phyloP scores from a whole-genome alignment of 2,329 filamentous ascomycete genomes.

The Talaromyces sp. region DNA sequence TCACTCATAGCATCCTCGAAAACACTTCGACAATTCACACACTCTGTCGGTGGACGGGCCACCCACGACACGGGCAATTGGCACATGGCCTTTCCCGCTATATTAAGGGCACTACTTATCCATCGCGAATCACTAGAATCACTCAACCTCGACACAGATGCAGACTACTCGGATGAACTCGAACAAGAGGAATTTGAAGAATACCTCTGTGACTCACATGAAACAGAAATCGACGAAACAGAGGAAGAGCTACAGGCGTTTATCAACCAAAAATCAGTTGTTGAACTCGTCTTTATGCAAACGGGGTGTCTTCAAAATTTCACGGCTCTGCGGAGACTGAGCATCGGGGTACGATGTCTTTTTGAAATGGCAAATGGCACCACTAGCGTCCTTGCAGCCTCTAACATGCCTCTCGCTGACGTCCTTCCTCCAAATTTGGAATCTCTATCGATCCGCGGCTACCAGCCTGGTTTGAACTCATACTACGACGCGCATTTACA shows the following conservation, averaged over 20 bases:
- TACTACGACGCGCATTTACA: conserved; percentile 15
- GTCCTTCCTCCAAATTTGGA: conserved; percentile 14
- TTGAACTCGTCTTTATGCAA: conserved; percentile 13
- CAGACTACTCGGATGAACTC: conserved; percentile 13
- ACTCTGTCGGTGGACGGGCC: conserved; percentile 16
- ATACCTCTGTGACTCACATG: background rate
- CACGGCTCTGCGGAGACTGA: conserved; percentile 13
- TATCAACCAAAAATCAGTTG: conserved; percentile 16
- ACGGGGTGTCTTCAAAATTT: conserved; percentile 11
- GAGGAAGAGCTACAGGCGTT: conserved; percentile 14
- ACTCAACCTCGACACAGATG: conserved; percentile 17
- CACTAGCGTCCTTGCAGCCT: background rate
- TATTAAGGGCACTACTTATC: conserved; percentile 14
- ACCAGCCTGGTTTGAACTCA: conserved; percentile 7
- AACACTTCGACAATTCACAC: conserved; percentile 11
- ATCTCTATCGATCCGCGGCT: conserved; percentile 16
- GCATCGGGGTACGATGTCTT: conserved; percentile 14
- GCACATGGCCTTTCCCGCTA: conserved; percentile 18
- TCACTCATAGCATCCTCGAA: conserved; percentile 16
- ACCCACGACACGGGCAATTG: conserved; percentile 15
- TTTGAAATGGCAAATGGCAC: conserved; percentile 16
- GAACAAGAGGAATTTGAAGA: conserved; percentile 17
- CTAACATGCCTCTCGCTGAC: conserved; percentile 1
- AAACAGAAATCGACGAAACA: background rate
- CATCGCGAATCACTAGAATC: conserved; percentile 17